Evolutionary conservation across 140 eudicot species (phyloP).

Genomic region (Senecio squalidus): DNA sequence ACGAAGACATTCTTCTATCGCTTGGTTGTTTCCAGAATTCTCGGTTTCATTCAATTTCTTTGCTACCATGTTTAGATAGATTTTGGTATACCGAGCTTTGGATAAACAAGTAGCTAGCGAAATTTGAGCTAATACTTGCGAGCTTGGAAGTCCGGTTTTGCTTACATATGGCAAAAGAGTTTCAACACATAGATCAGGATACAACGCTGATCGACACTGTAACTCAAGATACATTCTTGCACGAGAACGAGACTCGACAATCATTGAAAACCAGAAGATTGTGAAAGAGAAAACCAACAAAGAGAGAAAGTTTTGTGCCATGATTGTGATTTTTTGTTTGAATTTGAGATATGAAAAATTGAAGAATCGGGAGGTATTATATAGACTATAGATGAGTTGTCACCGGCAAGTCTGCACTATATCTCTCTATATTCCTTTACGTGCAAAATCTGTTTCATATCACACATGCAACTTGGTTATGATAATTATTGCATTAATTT

Average conservation of each 20-base stretch:
- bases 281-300: conserved; percentile 32
- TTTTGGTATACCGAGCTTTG: conserved; percentile 39
- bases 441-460: conserved; percentile 29
- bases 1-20: conserved; percentile 40
- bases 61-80: conserved; percentile 35
- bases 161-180: conserved; percentile 32
- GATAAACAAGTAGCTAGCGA: conserved; percentile 42
- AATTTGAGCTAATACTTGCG: conserved; percentile 44
- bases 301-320: conserved; percentile 29
- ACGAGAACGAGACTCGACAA: conserved; percentile 41
- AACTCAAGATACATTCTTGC: conserved; percentile 48
- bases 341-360: conserved; percentile 4
- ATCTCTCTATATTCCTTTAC: conserved; percentile 26
- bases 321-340: conserved; percentile 17
- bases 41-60: conserved; percentile 24
- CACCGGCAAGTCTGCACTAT: conserved; percentile 10
- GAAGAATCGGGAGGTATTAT: conserved; percentile 1
- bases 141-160: conserved; percentile 26
- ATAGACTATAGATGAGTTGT: conserved; percentile 17
- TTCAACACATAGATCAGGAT: conserved; percentile 44
- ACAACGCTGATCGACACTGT: conserved; percentile 45
- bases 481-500: conserved; percentile 8
- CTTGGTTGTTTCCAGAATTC: conserved; percentile 25
- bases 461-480: conserved; percentile 27
- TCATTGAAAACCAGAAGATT: conserved; percentile 21